phyloP scores from a whole-genome alignment of 495 filamentous ascomycete genomes.

The Tetracladium setigerum region DNA sequence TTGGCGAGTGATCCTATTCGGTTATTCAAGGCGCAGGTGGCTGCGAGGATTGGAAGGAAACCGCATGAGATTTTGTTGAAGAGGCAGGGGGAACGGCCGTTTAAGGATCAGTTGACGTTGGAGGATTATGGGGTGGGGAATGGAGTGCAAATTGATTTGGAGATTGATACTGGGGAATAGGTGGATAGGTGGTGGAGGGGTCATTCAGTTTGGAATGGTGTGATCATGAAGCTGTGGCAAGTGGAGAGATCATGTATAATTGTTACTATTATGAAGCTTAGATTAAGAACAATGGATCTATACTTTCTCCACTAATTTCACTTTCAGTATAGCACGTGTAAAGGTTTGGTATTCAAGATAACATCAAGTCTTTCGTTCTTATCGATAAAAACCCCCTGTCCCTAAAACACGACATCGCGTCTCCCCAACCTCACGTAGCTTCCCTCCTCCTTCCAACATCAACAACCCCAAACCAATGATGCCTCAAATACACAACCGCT shows the following conservation, averaged over 20 bases:
- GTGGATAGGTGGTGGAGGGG: neutral
- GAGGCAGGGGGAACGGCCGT: constrained; percentile 82
- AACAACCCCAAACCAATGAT: constrained; percentile 1
- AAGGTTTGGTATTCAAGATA: neutral
- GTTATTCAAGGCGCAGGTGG: constrained; percentile 85
- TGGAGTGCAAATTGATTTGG: constrained; percentile 84
- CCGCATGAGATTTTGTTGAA: constrained; percentile 88
- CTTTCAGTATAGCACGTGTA: no score
- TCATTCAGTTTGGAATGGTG: no score
- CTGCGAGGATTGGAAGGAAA: constrained; percentile 75
- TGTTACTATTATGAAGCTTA: no score
- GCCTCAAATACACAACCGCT: neutral
- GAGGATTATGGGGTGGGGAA: constrained; percentile 87
- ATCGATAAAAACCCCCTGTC: constrained; percentile 11
- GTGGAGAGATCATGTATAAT: no score
- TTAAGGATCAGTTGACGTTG: constrained; percentile 80
- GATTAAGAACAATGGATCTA: no score
- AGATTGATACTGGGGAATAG: constrained; percentile 74
- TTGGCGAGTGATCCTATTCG: constrained; percentile 72
- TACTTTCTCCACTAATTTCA: no score
- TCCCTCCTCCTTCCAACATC: constrained; percentile 1
- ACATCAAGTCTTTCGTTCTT: constrained; percentile 9
- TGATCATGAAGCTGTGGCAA: no score
- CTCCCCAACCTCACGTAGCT: neutral
- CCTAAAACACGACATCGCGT: neutral